phyloP scores from a whole-genome alignment of 2,329 filamentous ascomycete genomes.

The Tolypocladium inflatum region DNA sequence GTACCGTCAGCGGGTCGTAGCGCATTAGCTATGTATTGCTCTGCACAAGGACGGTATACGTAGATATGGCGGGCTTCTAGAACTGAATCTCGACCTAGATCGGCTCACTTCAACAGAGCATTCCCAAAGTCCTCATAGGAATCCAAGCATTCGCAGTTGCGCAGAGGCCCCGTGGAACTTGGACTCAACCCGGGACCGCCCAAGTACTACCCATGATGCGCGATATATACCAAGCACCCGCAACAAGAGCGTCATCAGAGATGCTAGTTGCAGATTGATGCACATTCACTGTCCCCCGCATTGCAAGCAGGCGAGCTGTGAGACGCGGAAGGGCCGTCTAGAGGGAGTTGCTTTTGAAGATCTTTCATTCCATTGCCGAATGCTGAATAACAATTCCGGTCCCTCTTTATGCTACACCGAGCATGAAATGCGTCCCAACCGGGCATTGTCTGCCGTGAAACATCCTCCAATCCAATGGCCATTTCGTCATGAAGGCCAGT shows the following conservation, averaged over 20 bases:
- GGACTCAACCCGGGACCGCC: background rate
- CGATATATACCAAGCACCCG: background rate
- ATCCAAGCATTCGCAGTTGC: background rate
- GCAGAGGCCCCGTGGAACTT: background rate
- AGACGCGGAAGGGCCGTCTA: background rate
- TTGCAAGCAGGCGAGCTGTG: background rate
- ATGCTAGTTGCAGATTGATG: background rate
- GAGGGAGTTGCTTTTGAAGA: conserved; percentile 14
- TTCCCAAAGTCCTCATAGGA: background rate
- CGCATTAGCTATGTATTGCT: background rate
- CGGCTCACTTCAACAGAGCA: background rate
- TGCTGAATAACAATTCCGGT: conserved; percentile 26
- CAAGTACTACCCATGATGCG: no score
- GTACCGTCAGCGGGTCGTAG: background rate
- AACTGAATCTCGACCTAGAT: background rate
- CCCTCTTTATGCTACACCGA: conserved; percentile 27
- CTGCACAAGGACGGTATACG: background rate
- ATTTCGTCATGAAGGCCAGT: conserved; percentile 25
- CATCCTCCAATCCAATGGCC: conserved; percentile 23
- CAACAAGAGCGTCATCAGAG: background rate
- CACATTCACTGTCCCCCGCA: background rate
- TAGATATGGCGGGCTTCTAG: background rate
- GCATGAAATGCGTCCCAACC: conserved; percentile 30
- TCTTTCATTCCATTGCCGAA: conserved; percentile 29
- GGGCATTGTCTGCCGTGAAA: conserved; percentile 24